A percentile compares a stretch with the other conserved stretches of the same genome.
Evolutionary conservation across 169 alveolate species (phyloP).

Genomic region (Nephromyces sp.): DNA sequence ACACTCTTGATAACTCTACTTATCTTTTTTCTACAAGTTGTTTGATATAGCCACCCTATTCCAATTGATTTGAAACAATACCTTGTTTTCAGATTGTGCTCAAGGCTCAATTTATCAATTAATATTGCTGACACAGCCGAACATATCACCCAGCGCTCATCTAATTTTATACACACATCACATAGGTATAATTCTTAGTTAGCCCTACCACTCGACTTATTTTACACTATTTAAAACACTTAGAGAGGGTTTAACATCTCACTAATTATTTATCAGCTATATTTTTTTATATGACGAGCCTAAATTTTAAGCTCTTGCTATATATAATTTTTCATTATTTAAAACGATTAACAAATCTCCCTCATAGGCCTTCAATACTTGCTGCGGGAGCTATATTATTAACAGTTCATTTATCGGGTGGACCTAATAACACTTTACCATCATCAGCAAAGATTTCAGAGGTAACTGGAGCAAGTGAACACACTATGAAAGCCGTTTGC

Average conservation of each 20-base stretch:
- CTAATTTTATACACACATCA: conserved; percentile 33
- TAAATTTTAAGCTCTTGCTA: no score
- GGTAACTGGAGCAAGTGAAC: conserved; percentile 35
- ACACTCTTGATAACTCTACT: no score
- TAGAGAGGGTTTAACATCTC: no score
- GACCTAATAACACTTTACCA: conserved; percentile 7
- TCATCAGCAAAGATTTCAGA: conserved; percentile 23
- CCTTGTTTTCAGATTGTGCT: conserved; percentile 40
- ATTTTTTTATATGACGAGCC: no score
- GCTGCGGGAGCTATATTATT: conserved; percentile 51
- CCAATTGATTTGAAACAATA: no score
- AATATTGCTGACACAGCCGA: conserved; percentile 49
- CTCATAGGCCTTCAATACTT: neutral
- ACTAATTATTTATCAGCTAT: no score
- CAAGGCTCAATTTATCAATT: conserved; percentile 38
- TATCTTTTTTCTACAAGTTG: no score
- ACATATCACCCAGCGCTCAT: conserved; percentile 41
- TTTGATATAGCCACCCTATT: no score
- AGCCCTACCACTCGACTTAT: no score
- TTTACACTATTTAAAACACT: no score
- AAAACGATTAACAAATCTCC: no score
- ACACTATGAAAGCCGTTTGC: conserved; percentile 16
- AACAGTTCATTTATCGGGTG: conserved; percentile 14
- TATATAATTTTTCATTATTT: no score
- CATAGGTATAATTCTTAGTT: conserved; percentile 38